Conservation (phyloP, 345 rosid genomes). For the Rubroshorea leprosula region DNA sequence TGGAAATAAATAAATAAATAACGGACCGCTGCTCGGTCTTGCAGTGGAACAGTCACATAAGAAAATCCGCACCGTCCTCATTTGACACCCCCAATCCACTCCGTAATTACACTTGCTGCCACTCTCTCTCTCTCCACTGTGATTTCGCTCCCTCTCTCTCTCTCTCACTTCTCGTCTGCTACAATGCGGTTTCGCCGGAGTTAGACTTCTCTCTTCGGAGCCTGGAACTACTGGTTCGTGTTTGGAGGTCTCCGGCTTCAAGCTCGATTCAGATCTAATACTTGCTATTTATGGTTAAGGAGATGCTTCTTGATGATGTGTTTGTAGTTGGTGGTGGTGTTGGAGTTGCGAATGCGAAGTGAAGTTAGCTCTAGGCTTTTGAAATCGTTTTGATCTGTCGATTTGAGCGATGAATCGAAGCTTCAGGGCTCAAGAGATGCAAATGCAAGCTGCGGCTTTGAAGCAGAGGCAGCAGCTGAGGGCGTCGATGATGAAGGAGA, state of each 20-base stretch:
- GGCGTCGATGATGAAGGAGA: constrained; percentile 80
- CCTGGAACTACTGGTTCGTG: constrained; percentile 15
- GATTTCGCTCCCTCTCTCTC: constrained; percentile 5
- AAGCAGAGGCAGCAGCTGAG: constrained; percentile 76
- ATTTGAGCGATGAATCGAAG: constrained; percentile 74
- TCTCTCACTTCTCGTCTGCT: too few relatives aligned
- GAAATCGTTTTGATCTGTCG: constrained; percentile 23
- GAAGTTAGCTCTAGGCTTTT: constrained; percentile 31
- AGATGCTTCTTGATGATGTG: constrained; percentile 12
- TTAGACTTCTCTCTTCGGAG: constrained; percentile 11
- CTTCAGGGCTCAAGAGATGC: constrained; percentile 76
- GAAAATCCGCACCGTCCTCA: constrained; percentile 12
- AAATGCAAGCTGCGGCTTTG: constrained; percentile 64
- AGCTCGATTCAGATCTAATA: constrained; percentile 27
- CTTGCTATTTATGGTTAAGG: constrained; percentile 14
- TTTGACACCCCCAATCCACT: constrained; percentile 13
- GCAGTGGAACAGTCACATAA: constrained; percentile 16
- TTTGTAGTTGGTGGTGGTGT: constrained; percentile 27
- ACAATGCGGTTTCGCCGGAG: constrained; percentile 24
- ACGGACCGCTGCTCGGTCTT: neutral
- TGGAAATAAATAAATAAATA: constrained; percentile 14
- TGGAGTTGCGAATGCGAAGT: constrained; percentile 26
- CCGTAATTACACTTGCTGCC: constrained; percentile 29
- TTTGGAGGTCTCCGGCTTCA: constrained; percentile 14
- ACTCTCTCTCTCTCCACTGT: constrained; percentile 26